Percentiles rank a stretch among this genome's conserved stretches.
phyloP scores from a whole-genome alignment of 176 grass and related monocot genomes.

The Avena eriantha region DNA sequence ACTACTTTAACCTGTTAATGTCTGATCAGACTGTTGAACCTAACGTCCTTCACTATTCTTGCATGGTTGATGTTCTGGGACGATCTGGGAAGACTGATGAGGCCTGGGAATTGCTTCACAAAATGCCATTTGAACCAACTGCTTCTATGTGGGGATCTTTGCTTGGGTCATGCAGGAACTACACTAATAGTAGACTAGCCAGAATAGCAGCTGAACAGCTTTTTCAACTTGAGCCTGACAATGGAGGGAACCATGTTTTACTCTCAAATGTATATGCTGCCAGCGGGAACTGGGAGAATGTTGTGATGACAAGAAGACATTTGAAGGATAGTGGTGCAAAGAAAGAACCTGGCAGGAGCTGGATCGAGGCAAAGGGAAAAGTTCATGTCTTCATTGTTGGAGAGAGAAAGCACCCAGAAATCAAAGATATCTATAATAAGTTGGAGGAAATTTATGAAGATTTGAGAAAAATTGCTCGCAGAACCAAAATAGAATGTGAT shows the following conservation, averaged over 20 bases:
- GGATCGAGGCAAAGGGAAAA: slow-evolving; percentile 56
- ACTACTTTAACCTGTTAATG: slow-evolving; percentile 58
- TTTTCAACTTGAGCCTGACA: slow-evolving; percentile 73
- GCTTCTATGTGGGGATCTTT: slow-evolving; percentile 67
- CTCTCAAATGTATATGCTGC: slow-evolving; percentile 74
- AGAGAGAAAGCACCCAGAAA: slow-evolving; percentile 48
- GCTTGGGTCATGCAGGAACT: slow-evolving; percentile 64
- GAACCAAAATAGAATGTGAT: slow-evolving; percentile 44
- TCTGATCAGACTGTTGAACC: slow-evolving; percentile 51
- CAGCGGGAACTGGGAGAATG: slow-evolving; percentile 59
- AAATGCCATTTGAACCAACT: slow-evolving; percentile 54
- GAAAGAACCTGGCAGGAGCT: slow-evolving; percentile 70
- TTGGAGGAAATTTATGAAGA: slow-evolving; percentile 48
- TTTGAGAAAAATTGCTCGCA: slow-evolving; percentile 33
- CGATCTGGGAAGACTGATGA: slow-evolving; percentile 59
- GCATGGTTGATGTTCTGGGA: slow-evolving; percentile 72
- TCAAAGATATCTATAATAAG: slow-evolving; percentile 42
- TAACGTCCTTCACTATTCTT: slow-evolving; percentile 82
- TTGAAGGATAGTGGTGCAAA: slow-evolving; percentile 64
- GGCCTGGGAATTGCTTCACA: slow-evolving; percentile 60
- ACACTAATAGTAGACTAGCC: slow-evolving; percentile 54
- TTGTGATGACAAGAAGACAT: slow-evolving; percentile 54
- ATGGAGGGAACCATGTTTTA: slow-evolving; percentile 71
- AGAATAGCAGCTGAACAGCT: slow-evolving; percentile 62
- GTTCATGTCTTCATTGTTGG: slow-evolving; percentile 50